phyloP scores from a whole-genome alignment of 805 yeast species.

The Candida sonorensis region DNA sequence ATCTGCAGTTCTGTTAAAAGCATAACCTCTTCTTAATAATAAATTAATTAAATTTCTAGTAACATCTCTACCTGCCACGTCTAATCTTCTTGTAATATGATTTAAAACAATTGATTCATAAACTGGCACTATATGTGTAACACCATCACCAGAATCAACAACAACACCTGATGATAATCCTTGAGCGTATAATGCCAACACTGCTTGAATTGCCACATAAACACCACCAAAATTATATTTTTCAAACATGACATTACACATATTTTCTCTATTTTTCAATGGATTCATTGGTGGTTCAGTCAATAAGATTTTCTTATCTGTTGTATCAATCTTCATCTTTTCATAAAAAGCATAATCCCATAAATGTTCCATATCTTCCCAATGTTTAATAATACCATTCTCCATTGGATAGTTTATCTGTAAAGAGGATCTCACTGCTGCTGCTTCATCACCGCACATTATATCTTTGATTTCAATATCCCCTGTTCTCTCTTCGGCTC shows the following conservation, averaged over 20 bases:
- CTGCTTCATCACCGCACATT: conserved; percentile 97
- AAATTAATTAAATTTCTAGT: conserved; percentile 92
- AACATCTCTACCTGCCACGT: conserved; percentile 97
- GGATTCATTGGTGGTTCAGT: conserved; percentile 99
- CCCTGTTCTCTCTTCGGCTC: conserved; percentile 90
- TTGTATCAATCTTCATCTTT: conserved; percentile 70
- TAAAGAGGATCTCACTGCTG: conserved; percentile 79
- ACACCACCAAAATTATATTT: conserved; percentile 87
- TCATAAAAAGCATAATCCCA: conserved; percentile 98
- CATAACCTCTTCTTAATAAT: conserved; percentile 91
- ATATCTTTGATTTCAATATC: conserved; percentile 82
- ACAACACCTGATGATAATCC: conserved; percentile 96
- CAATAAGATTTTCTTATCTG: conserved; percentile 72
- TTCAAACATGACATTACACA: conserved; percentile 93
- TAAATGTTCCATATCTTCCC: conserved; percentile 98
- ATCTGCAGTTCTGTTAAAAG: conserved; percentile 97
- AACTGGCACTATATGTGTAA: conserved; percentile 96
- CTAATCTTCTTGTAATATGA: conserved; percentile 85
- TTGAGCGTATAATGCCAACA: conserved; percentile 95
- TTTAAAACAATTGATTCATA: conserved; percentile 95
- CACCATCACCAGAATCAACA: conserved; percentile 98
- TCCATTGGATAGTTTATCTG: conserved; percentile 99
- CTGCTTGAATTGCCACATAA: conserved; percentile 95
- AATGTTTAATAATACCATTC: conserved; percentile 91
- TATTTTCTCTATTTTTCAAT: conserved; percentile 75